A percentile compares a stretch with the other conserved stretches of the same genome.
Conservation (phyloP, 495 filamentous ascomycete species). For the Niebla homalea region DNA sequence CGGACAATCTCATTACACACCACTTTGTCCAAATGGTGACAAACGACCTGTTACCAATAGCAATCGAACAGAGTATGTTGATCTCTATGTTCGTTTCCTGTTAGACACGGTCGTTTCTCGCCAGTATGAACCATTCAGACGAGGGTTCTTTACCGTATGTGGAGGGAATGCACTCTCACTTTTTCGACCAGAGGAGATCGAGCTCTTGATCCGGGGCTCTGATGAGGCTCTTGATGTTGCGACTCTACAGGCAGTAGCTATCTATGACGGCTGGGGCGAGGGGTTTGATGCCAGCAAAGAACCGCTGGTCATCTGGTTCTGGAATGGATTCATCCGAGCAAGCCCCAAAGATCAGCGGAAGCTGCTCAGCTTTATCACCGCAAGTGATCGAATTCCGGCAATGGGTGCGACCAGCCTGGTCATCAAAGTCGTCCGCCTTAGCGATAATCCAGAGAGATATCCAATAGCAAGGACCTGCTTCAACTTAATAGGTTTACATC, state of each 20-base stretch:
- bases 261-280: constrained; percentile 66
- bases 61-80: constrained; percentile 80
- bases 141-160: constrained; percentile 89
- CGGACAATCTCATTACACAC: constrained; percentile 48
- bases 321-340: constrained; percentile 61
- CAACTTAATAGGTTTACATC: constrained; percentile 67
- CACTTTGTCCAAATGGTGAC: constrained; percentile 66
- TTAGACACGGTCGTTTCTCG: constrained; percentile 66
- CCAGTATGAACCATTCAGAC: constrained; percentile 91
- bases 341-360: constrained; percentile 57
- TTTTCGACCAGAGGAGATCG: constrained; percentile 91
- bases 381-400: constrained; percentile 82
- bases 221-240: constrained; percentile 70
- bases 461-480: constrained; percentile 88
- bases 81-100: constrained; percentile 68
- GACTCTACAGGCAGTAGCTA: constrained; percentile 62
- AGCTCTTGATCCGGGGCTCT: constrained; percentile 78
- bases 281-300: constrained; percentile 37
- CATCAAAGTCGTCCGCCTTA: constrained; percentile 55
- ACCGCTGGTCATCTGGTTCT: constrained; percentile 73
- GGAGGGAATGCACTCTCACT: constrained; percentile 79
- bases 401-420: constrained; percentile 75
- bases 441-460: constrained; percentile 60
- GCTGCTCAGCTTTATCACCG: constrained; percentile 81
- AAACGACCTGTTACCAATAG: constrained; percentile 66